A percentile compares a stretch with the other conserved stretches of the same genome.
These are phyloP conservation scores for Fusarium temperatum DNA, from an alignment of 2,329 filamentous ascomycete genomes.

Conservation along the genomic window DNA sequence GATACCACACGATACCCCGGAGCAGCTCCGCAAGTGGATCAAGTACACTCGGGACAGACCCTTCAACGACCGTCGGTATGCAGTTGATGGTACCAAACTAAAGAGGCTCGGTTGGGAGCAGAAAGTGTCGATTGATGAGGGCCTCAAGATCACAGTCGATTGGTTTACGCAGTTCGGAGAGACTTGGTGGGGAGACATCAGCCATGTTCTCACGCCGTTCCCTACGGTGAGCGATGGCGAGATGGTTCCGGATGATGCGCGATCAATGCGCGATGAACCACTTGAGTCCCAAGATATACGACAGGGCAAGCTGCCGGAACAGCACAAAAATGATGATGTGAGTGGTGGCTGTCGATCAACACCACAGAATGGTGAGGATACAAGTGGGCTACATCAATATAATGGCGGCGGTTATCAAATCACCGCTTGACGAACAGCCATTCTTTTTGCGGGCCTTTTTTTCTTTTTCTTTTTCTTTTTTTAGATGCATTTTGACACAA, in stretches of 20 bases:
- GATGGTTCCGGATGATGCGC: slow-evolving; percentile 60
- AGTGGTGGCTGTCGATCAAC: slow-evolving; percentile 16
- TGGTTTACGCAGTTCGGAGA: slow-evolving; percentile 76
- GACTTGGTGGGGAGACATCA: slow-evolving; percentile 77
- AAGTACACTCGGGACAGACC: slow-evolving; percentile 81
- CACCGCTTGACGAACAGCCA: slow-evolving; percentile 8
- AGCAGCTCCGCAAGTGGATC: slow-evolving; percentile 70
- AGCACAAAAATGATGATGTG: slow-evolving; percentile 14
- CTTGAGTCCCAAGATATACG: slow-evolving; percentile 37
- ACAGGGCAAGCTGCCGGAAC: slow-evolving; percentile 18
- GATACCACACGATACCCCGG: slow-evolving; percentile 59
- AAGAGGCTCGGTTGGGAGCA: slow-evolving; percentile 74
- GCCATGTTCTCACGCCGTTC: slow-evolving; percentile 73
- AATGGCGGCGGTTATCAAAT: slow-evolving; percentile 8
- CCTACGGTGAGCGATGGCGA: slow-evolving; percentile 67
- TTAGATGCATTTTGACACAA: slow-evolving; percentile 1
- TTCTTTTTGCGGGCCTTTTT: not conserved
- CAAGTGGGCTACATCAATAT: slow-evolving; percentile 8
- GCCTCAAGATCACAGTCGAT: slow-evolving; percentile 70
- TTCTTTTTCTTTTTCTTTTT: not conserved
- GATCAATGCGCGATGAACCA: slow-evolving; percentile 48
- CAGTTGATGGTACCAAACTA: slow-evolving; percentile 75
- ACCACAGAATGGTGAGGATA: slow-evolving; percentile 9
- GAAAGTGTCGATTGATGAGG: slow-evolving; percentile 70
- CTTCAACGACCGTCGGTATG: slow-evolving; percentile 80